These are phyloP conservation scores for Paraconiothyrium sp. DNA, from an alignment of 2,329 filamentous ascomycete genomes.

Conservation along the genomic window DNA sequence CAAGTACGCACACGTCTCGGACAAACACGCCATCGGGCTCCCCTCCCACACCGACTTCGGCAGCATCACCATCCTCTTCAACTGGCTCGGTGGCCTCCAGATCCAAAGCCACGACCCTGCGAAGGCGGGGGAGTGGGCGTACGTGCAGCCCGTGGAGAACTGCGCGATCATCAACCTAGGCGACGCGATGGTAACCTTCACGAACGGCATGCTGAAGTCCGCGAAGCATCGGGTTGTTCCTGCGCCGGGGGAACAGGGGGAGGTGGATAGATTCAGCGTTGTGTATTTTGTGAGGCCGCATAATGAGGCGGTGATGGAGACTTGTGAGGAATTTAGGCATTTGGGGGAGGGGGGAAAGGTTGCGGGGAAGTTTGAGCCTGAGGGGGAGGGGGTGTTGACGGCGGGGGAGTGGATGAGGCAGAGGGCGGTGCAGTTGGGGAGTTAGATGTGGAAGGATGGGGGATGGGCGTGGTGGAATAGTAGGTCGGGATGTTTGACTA, in stretches of 20 bases:
- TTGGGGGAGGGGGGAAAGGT: not conserved
- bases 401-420: not conserved
- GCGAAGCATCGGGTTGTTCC: not conserved
- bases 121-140: conserved; percentile 54
- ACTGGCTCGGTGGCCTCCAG: conserved; percentile 62
- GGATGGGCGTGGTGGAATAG: not conserved
- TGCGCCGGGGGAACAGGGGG: not conserved
- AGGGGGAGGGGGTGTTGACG: not conserved
- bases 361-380: not conserved
- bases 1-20: not conserved
- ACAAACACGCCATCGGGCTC: not conserved
- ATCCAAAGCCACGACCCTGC: conserved; percentile 34
- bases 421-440: not conserved
- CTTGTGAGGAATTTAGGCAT: not conserved
- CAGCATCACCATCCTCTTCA: conserved; percentile 64
- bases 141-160: conserved; percentile 58
- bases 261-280: not conserved
- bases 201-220: conserved; percentile 44
- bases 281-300: not conserved
- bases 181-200: conserved; percentile 56
- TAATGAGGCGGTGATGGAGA: not conserved
- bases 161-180: conserved; percentile 57
- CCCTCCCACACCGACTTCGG: conserved; percentile 62
- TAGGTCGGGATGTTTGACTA: not conserved
- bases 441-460: not conserved